phyloP scores from a whole-genome alignment of 2,329 filamentous ascomycete species.

The Teratosphaeria gauchensis region DNA sequence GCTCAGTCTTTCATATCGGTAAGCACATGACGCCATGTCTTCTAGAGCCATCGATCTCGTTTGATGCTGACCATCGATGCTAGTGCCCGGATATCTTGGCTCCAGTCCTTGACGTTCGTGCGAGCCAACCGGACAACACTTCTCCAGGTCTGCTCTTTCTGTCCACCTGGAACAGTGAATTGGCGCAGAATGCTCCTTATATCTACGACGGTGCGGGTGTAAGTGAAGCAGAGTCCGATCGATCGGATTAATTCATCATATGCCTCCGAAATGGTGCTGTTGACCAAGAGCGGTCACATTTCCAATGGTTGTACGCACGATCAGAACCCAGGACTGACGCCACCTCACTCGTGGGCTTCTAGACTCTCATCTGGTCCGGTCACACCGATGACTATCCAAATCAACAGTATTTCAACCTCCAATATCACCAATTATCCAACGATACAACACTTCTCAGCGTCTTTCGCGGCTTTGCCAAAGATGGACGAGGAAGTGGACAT shows the following conservation, averaged over 20 bases:
- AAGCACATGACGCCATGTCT: no score
- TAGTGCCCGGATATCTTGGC: neutral
- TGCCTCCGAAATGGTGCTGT: no score
- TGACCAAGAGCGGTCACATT: no score
- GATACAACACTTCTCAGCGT: neutral
- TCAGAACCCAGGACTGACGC: no score
- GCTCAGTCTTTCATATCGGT: no score
- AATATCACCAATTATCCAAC: no score
- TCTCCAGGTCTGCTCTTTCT: neutral
- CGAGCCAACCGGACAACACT: neutral
- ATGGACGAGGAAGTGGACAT: neutral
- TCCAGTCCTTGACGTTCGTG: neutral
- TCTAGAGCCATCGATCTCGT: no score
- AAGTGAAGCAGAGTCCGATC: no score
- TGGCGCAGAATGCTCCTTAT: neutral
- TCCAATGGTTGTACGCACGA: no score
- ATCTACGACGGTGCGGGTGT: neutral
- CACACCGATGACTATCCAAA: neutral
- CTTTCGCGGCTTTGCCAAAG: neutral
- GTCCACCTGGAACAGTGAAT: neutral
- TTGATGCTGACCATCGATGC: no score
- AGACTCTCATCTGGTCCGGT: neutral
- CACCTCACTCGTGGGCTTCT: no score
- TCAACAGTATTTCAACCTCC: neutral
- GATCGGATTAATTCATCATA: no score